Percentiles rank a stretch among this genome's conserved stretches.
Conservation (phyloP, 306 rosid species). For the Castanea crenata region DNA sequence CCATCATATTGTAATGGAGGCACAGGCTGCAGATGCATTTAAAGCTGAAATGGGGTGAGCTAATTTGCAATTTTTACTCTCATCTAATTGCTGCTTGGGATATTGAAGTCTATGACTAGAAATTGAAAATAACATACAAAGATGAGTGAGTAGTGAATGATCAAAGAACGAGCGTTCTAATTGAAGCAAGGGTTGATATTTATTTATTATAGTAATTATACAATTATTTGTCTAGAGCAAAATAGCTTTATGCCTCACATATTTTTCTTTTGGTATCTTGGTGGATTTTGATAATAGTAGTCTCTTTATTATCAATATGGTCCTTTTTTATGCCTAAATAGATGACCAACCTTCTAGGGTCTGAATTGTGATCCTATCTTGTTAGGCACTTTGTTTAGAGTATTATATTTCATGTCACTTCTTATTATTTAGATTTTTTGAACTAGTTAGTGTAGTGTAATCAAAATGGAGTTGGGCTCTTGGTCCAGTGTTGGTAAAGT, state of each 20-base stretch:
- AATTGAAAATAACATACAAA: background rate
- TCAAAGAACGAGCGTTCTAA: background rate
- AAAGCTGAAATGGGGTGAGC: background rate
- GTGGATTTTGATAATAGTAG: background rate
- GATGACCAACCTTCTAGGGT: background rate
- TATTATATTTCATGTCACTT: background rate
- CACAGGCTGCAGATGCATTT: background rate
- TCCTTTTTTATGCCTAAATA: background rate
- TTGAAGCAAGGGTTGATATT: background rate
- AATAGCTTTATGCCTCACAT: background rate
- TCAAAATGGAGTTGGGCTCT: no score
- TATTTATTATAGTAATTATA: background rate
- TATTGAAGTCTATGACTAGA: background rate
- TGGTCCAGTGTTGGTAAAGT: no score
- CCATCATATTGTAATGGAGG: no score
- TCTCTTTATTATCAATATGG: background rate
- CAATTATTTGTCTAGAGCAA: background rate
- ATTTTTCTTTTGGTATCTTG: background rate
- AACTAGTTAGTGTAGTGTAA: background rate
- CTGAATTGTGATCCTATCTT: background rate
- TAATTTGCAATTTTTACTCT: background rate
- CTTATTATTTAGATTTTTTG: background rate
- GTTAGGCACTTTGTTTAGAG: background rate
- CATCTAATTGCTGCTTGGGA: background rate
- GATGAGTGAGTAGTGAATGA: background rate